Percentiles rank a stretch among this genome's conserved stretches.
Evolutionary conservation across 2,329 filamentous ascomycete genomes (phyloP).

Genomic region (Aspergillus arachidicola): DNA sequence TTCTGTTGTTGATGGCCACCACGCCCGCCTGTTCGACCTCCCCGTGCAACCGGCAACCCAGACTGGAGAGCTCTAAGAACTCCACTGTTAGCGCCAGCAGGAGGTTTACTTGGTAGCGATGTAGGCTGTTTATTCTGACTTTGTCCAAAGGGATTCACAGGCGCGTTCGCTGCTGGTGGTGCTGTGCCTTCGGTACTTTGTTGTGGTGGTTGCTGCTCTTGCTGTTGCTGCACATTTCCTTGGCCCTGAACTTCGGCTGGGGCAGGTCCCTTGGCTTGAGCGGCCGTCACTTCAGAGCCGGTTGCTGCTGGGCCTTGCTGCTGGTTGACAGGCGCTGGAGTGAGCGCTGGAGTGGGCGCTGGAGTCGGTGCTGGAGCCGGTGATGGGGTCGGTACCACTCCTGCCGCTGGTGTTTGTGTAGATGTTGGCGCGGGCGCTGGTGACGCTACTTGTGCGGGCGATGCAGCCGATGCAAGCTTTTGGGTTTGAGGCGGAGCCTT

Average conservation of each 20-base stretch:
- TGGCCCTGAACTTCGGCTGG: conserved; percentile 17
- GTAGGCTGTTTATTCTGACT: conserved; percentile 28
- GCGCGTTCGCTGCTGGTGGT: conserved; percentile 12
- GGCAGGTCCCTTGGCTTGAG: conserved; percentile 6
- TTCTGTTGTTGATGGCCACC: conserved; percentile 39
- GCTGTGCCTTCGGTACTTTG: conserved; percentile 22
- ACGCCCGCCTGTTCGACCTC: conserved; percentile 44
- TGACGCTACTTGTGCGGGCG: conserved; percentile 23
- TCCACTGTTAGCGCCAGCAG: conserved; percentile 41
- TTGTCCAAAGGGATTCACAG: conserved; percentile 32
- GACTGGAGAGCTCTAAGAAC: conserved; percentile 48
- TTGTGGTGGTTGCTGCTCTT: conserved; percentile 21
- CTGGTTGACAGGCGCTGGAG: conserved; percentile 8
- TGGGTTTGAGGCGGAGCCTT: conserved; percentile 52
- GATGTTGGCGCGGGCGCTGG: conserved; percentile 25
- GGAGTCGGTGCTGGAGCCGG: conserved; percentile 15
- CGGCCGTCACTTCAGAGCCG: conserved; percentile 3
- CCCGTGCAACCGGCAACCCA: conserved; percentile 48
- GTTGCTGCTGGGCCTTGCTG: conserved; percentile 17
- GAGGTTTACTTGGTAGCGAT: conserved; percentile 36
- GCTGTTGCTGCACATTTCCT: conserved; percentile 19
- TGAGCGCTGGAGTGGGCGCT: conserved; percentile 18
- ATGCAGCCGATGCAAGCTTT: conserved; percentile 30
- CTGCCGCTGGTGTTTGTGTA: conserved; percentile 17
- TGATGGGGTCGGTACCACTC: conserved; percentile 6